Evolutionary conservation across 208 protist species (phyloP), one percentile per base, ranked within the genome.

Genomic region (Trypanosoma conorhini): DNA sequence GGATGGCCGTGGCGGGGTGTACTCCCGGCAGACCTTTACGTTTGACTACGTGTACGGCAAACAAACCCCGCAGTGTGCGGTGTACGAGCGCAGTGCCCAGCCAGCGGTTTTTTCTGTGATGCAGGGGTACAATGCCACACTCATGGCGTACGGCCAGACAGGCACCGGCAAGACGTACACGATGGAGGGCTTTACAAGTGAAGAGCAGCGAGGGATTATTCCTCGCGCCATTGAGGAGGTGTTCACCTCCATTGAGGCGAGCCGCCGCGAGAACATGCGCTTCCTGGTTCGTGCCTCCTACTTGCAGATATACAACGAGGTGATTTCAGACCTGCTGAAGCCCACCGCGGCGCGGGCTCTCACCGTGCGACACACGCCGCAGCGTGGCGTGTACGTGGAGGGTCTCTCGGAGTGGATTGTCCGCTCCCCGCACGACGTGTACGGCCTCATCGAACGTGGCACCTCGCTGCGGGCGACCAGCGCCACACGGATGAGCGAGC

Each of bases 291-390:
- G 83, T 2, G 88, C 80, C 17, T 91, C 87, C 19, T 95, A 91
- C 78, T 84, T 96, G 79, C 86, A 96, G 52, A 97, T 97, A 61
- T 96, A 97, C 86, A 96, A 96, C 70, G 93, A 97, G 66, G 79
- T 91, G 48, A 81, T 97, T 54, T 91, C 79, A 5, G 93, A 97
- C 62, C 68, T 96, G 63, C 69, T 97, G 38, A 76, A 77, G 46
- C 65, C 66, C n/a, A 65, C 82, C 4, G 55, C 69, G 9, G n/a
- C 46, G 13, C 74, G 67, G 35, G 57, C 82, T 12, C 67, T 89
- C 21, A 60, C 54, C 15, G 80, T 94, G 50, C 82, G 86, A 17
- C 82, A 94, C 72, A 88, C 91, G 42, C 76, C 83, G 3, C 88
- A 94, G 69, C 78, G 82, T 50, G 94, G 96, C 42, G 91, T 98